A percentile compares a stretch with the other conserved stretches of the same genome.
Conservation (phyloP, 352 stramenopile genomes). For the Thalassiosira exigua region DNA sequence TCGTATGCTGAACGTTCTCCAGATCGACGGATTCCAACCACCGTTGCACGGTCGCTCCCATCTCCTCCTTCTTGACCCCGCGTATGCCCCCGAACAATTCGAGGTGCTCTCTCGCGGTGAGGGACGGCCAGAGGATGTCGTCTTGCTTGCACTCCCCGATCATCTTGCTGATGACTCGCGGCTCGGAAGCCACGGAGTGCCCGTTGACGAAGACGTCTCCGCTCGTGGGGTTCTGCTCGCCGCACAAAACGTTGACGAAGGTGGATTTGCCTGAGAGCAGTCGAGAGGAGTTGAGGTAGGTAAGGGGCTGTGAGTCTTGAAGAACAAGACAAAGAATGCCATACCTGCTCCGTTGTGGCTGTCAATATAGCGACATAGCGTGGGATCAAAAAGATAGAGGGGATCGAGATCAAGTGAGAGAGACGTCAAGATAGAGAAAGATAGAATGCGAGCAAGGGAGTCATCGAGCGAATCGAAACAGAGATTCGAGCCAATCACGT, state of each 20-base stretch:
- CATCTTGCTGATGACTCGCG: constrained; percentile 86
- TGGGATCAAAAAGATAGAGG: too few species aligned
- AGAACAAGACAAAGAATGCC: too few species aligned
- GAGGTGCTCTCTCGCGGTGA: constrained; percentile 78
- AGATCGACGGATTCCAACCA: constrained; percentile 76
- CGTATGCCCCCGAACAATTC: constrained; percentile 84
- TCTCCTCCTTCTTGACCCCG: constrained; percentile 36
- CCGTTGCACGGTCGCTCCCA: constrained; percentile 80
- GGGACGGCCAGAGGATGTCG: constrained; percentile 78
- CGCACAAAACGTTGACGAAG: constrained; percentile 95
- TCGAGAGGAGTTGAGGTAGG: constrained; percentile 68
- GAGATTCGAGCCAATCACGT: neutral
- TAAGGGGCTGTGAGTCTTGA: too few species aligned
- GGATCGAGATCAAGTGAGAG: too few species aligned
- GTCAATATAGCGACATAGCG: too few species aligned
- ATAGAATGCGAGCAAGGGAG: too few species aligned
- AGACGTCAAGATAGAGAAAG: too few species aligned
- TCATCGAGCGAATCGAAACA: neutral
- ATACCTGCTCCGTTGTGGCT: constrained; percentile 11
- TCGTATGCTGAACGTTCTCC: constrained; percentile 53
- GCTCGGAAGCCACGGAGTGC: constrained; percentile 85
- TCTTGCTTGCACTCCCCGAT: constrained; percentile 86
- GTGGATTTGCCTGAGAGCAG: constrained; percentile 93
- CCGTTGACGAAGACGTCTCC: constrained; percentile 89
- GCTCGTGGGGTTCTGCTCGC: constrained; percentile 86